These are phyloP conservation scores for Penicillium sp. DNA, from an alignment of 2,329 filamentous ascomycete genomes.

Conservation along the genomic window DNA sequence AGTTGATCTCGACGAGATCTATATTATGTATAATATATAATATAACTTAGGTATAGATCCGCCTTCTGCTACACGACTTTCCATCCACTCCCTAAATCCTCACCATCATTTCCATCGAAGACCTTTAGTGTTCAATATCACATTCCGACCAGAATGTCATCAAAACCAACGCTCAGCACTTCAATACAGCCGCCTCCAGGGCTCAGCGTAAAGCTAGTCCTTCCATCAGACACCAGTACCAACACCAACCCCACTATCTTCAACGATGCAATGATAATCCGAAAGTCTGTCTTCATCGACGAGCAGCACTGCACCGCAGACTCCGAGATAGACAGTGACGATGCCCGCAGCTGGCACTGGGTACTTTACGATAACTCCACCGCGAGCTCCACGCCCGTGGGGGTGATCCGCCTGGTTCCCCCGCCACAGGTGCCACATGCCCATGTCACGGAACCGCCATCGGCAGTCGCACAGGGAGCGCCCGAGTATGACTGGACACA, in stretches of 20 bases:
- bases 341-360: constrained; percentile 79
- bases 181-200: constrained; percentile 30
- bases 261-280: constrained; percentile 59
- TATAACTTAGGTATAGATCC: background rate
- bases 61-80: background rate
- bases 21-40: background rate
- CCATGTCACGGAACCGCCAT: constrained; percentile 32
- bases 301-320: constrained; percentile 60
- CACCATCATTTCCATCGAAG: background rate
- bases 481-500: constrained; percentile 50
- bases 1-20: background rate
- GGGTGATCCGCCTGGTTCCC: constrained; percentile 76
- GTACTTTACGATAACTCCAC: constrained; percentile 69
- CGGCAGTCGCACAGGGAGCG: constrained; percentile 15
- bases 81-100: background rate
- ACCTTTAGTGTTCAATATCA: background rate
- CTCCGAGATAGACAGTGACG: constrained; percentile 78
- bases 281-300: constrained; percentile 57
- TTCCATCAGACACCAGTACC: constrained; percentile 25
- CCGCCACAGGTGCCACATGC: constrained; percentile 69
- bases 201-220: constrained; percentile 15
- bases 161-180: constrained; percentile 10
- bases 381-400: constrained; percentile 57
- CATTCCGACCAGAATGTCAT: constrained; percentile 8
- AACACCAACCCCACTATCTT: constrained; percentile 53